phyloP scores from a whole-genome alignment of 768 basidiomycete species.

The Tylopilus sp. region DNA sequence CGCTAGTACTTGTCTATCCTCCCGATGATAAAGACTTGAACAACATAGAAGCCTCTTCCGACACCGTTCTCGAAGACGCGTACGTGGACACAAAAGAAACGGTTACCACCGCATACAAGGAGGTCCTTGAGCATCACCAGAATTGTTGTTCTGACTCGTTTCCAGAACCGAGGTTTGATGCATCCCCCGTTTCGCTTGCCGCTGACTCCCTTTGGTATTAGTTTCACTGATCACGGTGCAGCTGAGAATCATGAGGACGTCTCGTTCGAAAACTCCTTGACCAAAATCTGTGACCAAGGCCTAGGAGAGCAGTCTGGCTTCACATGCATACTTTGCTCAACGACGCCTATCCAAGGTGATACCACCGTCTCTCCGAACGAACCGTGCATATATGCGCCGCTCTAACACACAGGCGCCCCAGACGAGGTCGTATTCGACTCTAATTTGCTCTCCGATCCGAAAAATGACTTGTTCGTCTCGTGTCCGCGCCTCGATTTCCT shows the following conservation, averaged over 20 bases:
- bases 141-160: too few species aligned
- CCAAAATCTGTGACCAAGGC: conserved; percentile 25
- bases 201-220: conserved; percentile 15
- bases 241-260: neutral
- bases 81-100: neutral
- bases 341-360: conserved; percentile 19
- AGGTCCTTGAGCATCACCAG: neutral
- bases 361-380: neutral
- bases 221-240: neutral
- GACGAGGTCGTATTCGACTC: conserved; percentile 3
- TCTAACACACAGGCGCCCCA: conserved; percentile 16
- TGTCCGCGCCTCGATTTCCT: conserved; percentile 11
- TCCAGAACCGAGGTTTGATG: conserved; percentile 17
- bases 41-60: conserved; percentile 21
- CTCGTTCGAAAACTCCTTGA: neutral
- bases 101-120: conserved; percentile 15
- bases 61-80: conserved; percentile 14
- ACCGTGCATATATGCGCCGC: conserved; percentile 16
- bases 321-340: conserved; percentile 22
- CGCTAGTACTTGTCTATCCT: conserved; percentile 15
- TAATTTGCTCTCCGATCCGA: neutral
- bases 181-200: neutral
- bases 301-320: conserved; percentile 6
- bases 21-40: conserved; percentile 1
- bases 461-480: neutral